Evolutionary conservation across 768 basidiomycete genomes (phyloP), one percentile per base, ranked within the genome.

Genomic region (Trametes punicea): DNA sequence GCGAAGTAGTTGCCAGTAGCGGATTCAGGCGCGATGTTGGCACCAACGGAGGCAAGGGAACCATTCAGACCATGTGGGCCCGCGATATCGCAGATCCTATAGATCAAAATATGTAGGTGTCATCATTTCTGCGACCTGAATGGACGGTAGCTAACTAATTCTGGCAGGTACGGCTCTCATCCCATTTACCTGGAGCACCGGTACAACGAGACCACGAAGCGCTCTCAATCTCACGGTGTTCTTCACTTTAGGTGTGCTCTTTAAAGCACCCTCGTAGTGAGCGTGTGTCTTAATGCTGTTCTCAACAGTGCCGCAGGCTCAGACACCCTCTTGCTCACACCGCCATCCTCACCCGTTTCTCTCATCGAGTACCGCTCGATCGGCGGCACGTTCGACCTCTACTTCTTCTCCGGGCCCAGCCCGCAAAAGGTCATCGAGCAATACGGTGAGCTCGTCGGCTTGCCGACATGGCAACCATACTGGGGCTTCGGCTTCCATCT

Each of bases 401-500:
- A 89, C 74, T 90, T 88, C 71, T 78, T 90, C 67, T 81, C 74
- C 4, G 78, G 78, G 8, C 73, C 73, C 1, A 66, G 59, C 21
- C 79, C 83, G 25, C 71, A 72, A 33, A 67, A 70, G 10, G 88
- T 88, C 10, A 78, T 87, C 41, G 77, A 85, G 57, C 88, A 90
- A 66, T 87, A 90, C 62, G 80, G 83, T 3, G 77, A 73, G 30
- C 70, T 82, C 11, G 74, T 87, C 23, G 88, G 88, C 2, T 72
- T 81, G 23, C 87, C 89, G 2, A 80, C 79, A 20, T 84, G 85
- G 81, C 82, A 84, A 64, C 88, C 87, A 2, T 74, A 74, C 41
- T 90, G 87, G 86, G 82, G 81, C 10, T 87, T 90, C 64, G 88
- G 88, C 9, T 88, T 88, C 73, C 88, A 91, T 57, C 75, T 88